Base-by-base conservation (phyloP, 2,329 filamentous ascomycete species). In the Colletotrichum cordylinicola region DNA sequence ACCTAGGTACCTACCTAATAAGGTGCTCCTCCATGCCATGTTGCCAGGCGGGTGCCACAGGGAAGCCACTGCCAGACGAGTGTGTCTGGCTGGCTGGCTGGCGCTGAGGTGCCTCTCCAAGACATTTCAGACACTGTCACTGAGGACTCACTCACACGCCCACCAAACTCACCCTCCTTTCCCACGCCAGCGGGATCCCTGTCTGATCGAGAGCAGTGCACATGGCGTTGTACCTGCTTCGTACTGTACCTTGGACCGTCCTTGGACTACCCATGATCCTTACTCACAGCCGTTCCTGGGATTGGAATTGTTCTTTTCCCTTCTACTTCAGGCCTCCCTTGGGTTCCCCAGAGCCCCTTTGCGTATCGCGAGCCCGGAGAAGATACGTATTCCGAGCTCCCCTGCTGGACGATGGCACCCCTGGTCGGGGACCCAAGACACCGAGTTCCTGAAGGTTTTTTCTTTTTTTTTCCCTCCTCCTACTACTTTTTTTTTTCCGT, bases 161-260 rank as follows among this genome's bases (percentile, higher is more conserved):
- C 39, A 6, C 18, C 39, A n/a, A 18, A 55, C 62, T 27, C 68
- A 43, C 60, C 56, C 56, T 68, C 69, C 69, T 76, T 62, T 67
- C 66, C 74, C 71, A 76, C 60, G 74, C 65, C 74, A 75, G 70
- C 74, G 37, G 71, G 61, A 67, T 61, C 74, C 71, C 71, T 74
- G 74, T 66, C 60, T 76, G 58, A 61, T 33, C 58, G 39, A 60
- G 31, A 58, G 65, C 60, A 39, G 58, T 69, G 74, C 71, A 76
- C 71, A 76, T 76, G 74, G 74, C 71, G 33, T 69, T 70, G 71
- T 74, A 74, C 71, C 66, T 18, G 37, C 24, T 24, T 43, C 39
- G 74, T 70, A 74, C 43, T 56, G 64, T 67, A 70, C 74, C 48
- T 74, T 6, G 61, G 13, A 33, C 8, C 13, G 65, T 33, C 29